Conservation (phyloP, 768 basidiomycete genomes). For the Rossbeevera mucosa region DNA sequence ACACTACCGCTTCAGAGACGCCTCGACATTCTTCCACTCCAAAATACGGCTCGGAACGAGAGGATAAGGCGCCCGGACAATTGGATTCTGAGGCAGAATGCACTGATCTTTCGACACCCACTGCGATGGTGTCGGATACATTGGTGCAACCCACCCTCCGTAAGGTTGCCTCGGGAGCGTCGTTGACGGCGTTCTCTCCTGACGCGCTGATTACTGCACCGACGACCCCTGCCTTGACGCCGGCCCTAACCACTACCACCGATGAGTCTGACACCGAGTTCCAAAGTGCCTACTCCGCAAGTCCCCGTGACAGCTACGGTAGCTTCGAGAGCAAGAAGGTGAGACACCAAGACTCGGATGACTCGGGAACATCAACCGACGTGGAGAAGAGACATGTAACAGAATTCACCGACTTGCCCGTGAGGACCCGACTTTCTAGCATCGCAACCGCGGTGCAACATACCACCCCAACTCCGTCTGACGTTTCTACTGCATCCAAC, state of each 20-base stretch:
- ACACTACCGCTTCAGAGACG: constrained; percentile 23
- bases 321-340: constrained; percentile 36
- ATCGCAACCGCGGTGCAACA: constrained; percentile 47
- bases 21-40: constrained; percentile 27
- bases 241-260: constrained; percentile 38
- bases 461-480: constrained; percentile 37
- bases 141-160: constrained; percentile 21
- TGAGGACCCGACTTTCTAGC: constrained; percentile 55
- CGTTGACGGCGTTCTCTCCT: constrained; percentile 24
- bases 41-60: constrained; percentile 23
- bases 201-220: constrained; percentile 24
- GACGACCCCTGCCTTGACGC: constrained; percentile 34
- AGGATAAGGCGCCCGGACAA: constrained; percentile 37
- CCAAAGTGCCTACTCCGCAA: constrained; percentile 79
- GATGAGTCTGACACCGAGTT: constrained; percentile 85
- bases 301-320: constrained; percentile 64
- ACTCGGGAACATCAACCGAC: constrained; percentile 29
- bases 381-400: constrained; percentile 28
- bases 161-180: constrained; percentile 33
- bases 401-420: constrained; percentile 34
- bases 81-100: constrained; percentile 34
- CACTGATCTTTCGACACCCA: constrained; percentile 22
- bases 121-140: constrained; percentile 27
- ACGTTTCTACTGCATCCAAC: constrained; percentile 33
- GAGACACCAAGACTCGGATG: constrained; percentile 26